Conservation (phyloP, 2,329 filamentous ascomycete species). For the Rhexocercosporidium sp. region DNA sequence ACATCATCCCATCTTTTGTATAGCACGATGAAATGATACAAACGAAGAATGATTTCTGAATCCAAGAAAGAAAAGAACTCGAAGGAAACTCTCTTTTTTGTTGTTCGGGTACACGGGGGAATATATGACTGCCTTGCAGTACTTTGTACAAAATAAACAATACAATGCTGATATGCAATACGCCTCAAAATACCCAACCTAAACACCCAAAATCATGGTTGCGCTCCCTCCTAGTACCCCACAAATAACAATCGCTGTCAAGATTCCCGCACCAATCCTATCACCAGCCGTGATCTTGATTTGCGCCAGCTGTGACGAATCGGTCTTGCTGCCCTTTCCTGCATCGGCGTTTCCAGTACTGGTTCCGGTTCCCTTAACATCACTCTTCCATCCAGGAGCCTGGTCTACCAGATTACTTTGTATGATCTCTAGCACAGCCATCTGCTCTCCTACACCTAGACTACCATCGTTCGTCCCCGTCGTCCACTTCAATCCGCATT, state of each 20-base stretch:
- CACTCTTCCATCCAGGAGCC: constrained; percentile 41
- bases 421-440: constrained; percentile 70
- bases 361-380: constrained; percentile 51
- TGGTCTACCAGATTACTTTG: constrained; percentile 46
- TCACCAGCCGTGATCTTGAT: constrained; percentile 45
- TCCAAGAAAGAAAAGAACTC: neutral
- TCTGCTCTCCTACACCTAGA: constrained; percentile 71
- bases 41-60: neutral
- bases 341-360: constrained; percentile 38
- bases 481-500: constrained; percentile 68
- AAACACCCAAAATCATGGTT: constrained; percentile 9
- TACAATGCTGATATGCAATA: constrained; percentile 3
- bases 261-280: constrained; percentile 48
- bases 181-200: neutral
- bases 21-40: neutral
- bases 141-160: neutral
- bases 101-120: neutral
- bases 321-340: constrained; percentile 14
- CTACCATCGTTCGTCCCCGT: constrained; percentile 57
- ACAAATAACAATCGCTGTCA: constrained; percentile 44
- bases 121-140: constrained; percentile 4
- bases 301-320: constrained; percentile 12
- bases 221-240: constrained; percentile 32
- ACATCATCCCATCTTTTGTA: neutral
- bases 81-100: neutral